These are phyloP conservation scores for Aspergillus clavatus DNA, from an alignment of 2,329 filamentous ascomycete species.

Conservation along the genomic window DNA sequence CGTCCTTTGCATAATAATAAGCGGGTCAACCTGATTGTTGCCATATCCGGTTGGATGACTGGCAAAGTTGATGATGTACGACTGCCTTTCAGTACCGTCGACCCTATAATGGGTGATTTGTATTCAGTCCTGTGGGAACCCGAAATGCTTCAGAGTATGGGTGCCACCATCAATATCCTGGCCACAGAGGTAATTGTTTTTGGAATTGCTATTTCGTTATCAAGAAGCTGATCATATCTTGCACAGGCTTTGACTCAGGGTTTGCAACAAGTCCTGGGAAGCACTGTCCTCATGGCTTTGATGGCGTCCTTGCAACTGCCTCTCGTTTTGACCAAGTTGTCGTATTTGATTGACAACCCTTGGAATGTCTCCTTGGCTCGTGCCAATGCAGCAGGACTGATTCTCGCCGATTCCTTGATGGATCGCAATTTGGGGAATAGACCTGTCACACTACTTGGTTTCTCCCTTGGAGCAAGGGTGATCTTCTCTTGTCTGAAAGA, in stretches of 20 bases:
- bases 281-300: slow-evolving; percentile 77
- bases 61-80: slow-evolving; percentile 96
- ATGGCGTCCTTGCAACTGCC: slow-evolving; percentile 95
- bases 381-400: slow-evolving; percentile 80
- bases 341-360: slow-evolving; percentile 96
- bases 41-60: slow-evolving; percentile 96
- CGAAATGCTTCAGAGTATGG: slow-evolving; percentile 96
- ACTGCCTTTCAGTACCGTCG: slow-evolving; percentile 89
- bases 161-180: slow-evolving; percentile 96
- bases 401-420: slow-evolving; percentile 88
- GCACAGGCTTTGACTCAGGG: slow-evolving; percentile 84
- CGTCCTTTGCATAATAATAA: slow-evolving; percentile 97
- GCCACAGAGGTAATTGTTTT: slow-evolving; percentile 73
- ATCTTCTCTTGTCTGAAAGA: slow-evolving; percentile 90
- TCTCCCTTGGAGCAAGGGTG: slow-evolving; percentile 85
- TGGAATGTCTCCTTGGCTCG: slow-evolving; percentile 96
- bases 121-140: slow-evolving; percentile 98
- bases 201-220: background rate
- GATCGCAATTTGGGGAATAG: slow-evolving; percentile 86
- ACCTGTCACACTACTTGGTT: slow-evolving; percentile 89
- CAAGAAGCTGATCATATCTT: slow-evolving; percentile 21
- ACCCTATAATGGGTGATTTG: slow-evolving; percentile 96
- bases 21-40: slow-evolving; percentile 89
- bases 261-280: slow-evolving; percentile 89
- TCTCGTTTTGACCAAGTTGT: slow-evolving; percentile 83